These are phyloP conservation scores for Xylariaceae sp. DNA, from an alignment of 2,329 filamentous ascomycete genomes.

Conservation along the genomic window DNA sequence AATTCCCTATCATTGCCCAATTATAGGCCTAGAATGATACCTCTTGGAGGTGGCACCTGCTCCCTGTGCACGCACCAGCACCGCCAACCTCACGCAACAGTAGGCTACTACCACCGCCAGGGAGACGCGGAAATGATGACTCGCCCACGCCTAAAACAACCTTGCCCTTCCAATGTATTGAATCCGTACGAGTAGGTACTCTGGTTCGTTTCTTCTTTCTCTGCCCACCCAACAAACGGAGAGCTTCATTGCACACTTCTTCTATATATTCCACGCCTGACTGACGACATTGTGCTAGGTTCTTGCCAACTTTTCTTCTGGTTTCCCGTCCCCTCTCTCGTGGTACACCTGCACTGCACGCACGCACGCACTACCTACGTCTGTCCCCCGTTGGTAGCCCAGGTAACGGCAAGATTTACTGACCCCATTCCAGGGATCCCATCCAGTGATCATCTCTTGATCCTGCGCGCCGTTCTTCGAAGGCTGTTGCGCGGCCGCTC, in stretches of 20 bases:
- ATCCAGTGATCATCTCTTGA: not conserved
- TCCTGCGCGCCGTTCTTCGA: not conserved
- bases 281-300: too few species aligned
- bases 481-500: not conserved
- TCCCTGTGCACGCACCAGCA: not conserved
- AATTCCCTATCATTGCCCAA: too few species aligned
- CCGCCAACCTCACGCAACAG: not conserved
- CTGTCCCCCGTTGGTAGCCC: not conserved
- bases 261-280: not conserved
- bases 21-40: not conserved
- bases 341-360: not conserved
- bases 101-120: not conserved
- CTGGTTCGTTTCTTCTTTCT: not conserved
- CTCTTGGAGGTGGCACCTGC: too few species aligned
- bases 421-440: not conserved
- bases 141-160: slow-evolving; percentile 9
- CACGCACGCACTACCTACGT: not conserved
- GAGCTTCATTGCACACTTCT: slow-evolving; percentile 1
- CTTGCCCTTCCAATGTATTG: not conserved
- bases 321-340: not conserved
- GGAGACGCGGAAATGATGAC: slow-evolving; percentile 7
- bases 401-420: too few species aligned
- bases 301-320: not conserved
- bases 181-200: too few species aligned
- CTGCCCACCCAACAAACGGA: slow-evolving; percentile 3